These are phyloP conservation scores for Suillus weaverae DNA, from an alignment of 768 basidiomycete species.

Conservation along the genomic window DNA sequence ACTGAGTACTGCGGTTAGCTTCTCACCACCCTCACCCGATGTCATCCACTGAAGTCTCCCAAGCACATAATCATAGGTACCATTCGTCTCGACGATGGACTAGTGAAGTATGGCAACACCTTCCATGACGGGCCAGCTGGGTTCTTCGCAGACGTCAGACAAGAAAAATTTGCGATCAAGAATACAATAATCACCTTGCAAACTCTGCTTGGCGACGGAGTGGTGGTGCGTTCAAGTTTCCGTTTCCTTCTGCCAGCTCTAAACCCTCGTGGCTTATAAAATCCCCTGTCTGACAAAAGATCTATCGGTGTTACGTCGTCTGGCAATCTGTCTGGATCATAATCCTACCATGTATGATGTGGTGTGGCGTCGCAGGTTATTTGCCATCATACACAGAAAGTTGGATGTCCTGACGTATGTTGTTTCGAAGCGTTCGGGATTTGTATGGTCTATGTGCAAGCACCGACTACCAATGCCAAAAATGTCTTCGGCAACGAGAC, in stretches of 20 bases:
- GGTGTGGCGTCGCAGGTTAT: conserved; percentile 8
- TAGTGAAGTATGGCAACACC: conserved; percentile 18
- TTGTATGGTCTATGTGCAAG: conserved; percentile 6
- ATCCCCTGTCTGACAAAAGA: conserved; percentile 4
- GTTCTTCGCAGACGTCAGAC: conserved; percentile 22
- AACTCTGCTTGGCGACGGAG: conserved; percentile 11
- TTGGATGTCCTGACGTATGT: background rate
- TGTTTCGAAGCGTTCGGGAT: conserved; percentile 1
- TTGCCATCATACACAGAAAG: background rate
- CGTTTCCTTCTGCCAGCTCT: background rate
- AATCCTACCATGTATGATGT: conserved; percentile 11
- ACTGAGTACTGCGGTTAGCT: background rate
- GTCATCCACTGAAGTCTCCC: background rate
- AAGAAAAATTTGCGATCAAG: conserved; percentile 25
- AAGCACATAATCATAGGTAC: conserved; percentile 18
- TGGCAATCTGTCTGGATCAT: conserved; percentile 14
- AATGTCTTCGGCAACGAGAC: conserved; percentile 6
- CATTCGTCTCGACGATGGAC: conserved; percentile 18
- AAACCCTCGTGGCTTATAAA: background rate
- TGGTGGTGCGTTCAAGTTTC: conserved; percentile 6
- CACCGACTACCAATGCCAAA: background rate
- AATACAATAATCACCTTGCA: conserved; percentile 20
- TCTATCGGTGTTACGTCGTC: conserved; percentile 12
- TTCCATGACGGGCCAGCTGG: conserved; percentile 23
- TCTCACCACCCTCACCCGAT: no score